A percentile compares a stretch with the other conserved stretches of the same genome.
phyloP scores from a whole-genome alignment of 2,329 filamentous ascomycete species.

The Apiospora saccharicola region DNA sequence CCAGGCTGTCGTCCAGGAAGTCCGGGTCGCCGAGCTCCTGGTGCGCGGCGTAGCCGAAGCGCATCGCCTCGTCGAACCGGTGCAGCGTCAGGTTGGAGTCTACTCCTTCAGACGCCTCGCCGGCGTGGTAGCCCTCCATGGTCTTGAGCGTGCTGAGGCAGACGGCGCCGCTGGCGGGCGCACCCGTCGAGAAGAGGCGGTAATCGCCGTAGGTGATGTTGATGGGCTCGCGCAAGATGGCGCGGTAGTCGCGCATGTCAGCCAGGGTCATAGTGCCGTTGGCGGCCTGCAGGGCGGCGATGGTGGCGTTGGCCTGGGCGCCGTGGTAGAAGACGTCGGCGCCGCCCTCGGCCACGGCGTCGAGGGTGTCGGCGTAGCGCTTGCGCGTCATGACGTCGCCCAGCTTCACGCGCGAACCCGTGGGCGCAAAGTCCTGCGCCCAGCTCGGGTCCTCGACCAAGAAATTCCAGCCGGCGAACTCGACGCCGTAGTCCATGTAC shows the following conservation, averaged over 20 bases:
- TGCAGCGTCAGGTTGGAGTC: slow-evolving; percentile 76
- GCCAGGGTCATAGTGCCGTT: slow-evolving; percentile 77
- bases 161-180: slow-evolving; percentile 81
- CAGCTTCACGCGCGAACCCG: slow-evolving; percentile 74
- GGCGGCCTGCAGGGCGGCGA: slow-evolving; percentile 69
- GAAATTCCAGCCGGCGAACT: slow-evolving; percentile 60
- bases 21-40: slow-evolving; percentile 83
- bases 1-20: slow-evolving; percentile 68
- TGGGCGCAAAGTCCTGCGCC: slow-evolving; percentile 88
- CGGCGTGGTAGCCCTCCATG: slow-evolving; percentile 74
- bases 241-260: slow-evolving; percentile 65
- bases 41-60: slow-evolving; percentile 85
- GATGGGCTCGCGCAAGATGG: slow-evolving; percentile 68
- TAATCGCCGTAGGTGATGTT: slow-evolving; percentile 73
- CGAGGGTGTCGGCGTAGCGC: slow-evolving; percentile 79
- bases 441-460: slow-evolving; percentile 78
- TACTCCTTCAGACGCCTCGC: slow-evolving; percentile 54
- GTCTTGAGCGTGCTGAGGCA: slow-evolving; percentile 81
- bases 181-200: slow-evolving; percentile 72
- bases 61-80: slow-evolving; percentile 85
- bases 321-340: slow-evolving; percentile 78
- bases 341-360: slow-evolving; percentile 77
- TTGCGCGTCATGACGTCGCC: slow-evolving; percentile 83
- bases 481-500: slow-evolving; percentile 69
- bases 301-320: slow-evolving; percentile 75